These are phyloP conservation scores for Fusarium albosuccineum DNA, from an alignment of 2,329 filamentous ascomycete genomes.

Conservation along the genomic window DNA sequence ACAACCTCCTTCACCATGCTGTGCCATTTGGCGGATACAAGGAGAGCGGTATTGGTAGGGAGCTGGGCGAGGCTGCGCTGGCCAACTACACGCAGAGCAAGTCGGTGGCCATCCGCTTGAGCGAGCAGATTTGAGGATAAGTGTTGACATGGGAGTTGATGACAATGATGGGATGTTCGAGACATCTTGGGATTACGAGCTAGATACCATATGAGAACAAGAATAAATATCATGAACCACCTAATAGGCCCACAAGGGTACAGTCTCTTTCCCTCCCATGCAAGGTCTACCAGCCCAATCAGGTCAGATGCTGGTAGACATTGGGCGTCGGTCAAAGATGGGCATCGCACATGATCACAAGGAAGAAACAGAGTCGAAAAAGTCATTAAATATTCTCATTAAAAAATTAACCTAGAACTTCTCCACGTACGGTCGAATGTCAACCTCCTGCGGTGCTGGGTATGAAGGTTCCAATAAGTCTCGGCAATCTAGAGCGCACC, in stretches of 20 bases:
- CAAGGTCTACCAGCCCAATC: no score
- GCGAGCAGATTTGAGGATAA: neutral
- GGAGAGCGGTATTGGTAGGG: slow-evolving; percentile 81
- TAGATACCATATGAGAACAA: no score
- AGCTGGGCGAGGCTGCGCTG: slow-evolving; percentile 77
- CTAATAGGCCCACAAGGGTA: no score
- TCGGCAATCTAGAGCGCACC: slow-evolving; percentile 77
- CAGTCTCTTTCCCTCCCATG: no score
- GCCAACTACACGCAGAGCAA: slow-evolving; percentile 78
- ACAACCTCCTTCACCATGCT: slow-evolving; percentile 80
- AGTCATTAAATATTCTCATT: no score
- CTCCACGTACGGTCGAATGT: slow-evolving; percentile 84
- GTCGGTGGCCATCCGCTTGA: slow-evolving; percentile 60
- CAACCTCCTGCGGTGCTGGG: slow-evolving; percentile 84
- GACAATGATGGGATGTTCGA: no score
- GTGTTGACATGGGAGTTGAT: neutral
- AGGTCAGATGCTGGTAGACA: no score
- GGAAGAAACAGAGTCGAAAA: no score
- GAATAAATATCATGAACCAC: no score
- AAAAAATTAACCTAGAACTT: slow-evolving; percentile 70
- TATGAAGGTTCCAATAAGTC: slow-evolving; percentile 86
- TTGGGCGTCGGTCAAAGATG: no score
- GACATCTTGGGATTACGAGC: no score
- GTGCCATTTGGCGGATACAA: slow-evolving; percentile 81
- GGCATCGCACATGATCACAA: no score